Conservation (phyloP, 129 eudicot species). For the Dittrichia graveolens region DNA sequence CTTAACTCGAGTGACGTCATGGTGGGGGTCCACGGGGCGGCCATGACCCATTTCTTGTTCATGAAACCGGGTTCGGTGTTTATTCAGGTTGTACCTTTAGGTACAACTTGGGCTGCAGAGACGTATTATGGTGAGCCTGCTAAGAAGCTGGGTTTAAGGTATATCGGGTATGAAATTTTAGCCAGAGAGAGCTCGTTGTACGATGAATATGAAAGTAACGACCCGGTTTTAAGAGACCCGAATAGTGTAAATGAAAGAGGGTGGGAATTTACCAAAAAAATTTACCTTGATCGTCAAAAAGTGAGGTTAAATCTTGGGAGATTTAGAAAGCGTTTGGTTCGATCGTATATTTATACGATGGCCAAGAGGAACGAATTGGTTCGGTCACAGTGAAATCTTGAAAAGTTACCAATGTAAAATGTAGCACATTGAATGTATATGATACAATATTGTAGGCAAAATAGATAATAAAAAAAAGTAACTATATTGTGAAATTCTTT, state of each 20-base stretch:
- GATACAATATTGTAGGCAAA: slow-evolving; percentile 27
- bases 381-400: slow-evolving; percentile 20
- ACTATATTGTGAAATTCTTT: slow-evolving; percentile 25
- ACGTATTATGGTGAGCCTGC: slow-evolving; percentile 88
- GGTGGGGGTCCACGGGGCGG: slow-evolving; percentile 98
- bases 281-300: slow-evolving; percentile 82
- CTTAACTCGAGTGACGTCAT: slow-evolving; percentile 89
- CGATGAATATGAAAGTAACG: slow-evolving; percentile 59
- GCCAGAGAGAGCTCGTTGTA: slow-evolving; percentile 82
- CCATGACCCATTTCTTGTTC: slow-evolving; percentile 91
- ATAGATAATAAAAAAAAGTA: slow-evolving; percentile 15
- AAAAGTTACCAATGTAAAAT: neutral
- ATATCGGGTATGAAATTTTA: slow-evolving; percentile 71
- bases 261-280: slow-evolving; percentile 88
- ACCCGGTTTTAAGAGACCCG: slow-evolving; percentile 79
- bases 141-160: slow-evolving; percentile 65
- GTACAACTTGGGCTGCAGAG: slow-evolving; percentile 97
- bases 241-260: slow-evolving; percentile 65
- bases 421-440: slow-evolving; percentile 28
- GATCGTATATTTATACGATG: slow-evolving; percentile 64
- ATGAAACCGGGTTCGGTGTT: slow-evolving; percentile 81
- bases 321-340: slow-evolving; percentile 70
- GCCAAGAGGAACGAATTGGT: slow-evolving; percentile 44
- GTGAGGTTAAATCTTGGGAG: slow-evolving; percentile 68
- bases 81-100: slow-evolving; percentile 82